Evolutionary conservation across 2,329 filamentous ascomycete species (phyloP).

Genomic region (Paracoccidioides brasiliensis): DNA sequence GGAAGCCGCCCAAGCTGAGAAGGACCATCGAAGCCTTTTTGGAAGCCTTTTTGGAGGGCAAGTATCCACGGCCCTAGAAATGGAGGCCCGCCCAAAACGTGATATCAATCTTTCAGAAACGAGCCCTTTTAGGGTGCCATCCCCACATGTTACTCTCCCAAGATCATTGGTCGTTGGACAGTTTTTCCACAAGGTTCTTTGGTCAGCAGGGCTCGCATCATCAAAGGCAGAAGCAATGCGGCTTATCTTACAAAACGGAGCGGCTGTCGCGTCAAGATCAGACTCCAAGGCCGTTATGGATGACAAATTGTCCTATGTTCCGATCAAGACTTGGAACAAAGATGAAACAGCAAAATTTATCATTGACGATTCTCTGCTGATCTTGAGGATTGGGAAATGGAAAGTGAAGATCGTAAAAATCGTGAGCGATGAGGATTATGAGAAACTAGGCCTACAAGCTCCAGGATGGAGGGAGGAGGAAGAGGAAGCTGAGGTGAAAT

Average conservation of each 20-base stretch:
- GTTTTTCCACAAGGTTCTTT: conserved; percentile 37
- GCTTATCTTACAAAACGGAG: conserved; percentile 37
- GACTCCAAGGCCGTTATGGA: conserved; percentile 30
- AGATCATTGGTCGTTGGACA: conserved; percentile 37
- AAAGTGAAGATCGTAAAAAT: conserved; percentile 46
- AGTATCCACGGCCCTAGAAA: not conserved
- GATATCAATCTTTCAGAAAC: conserved; percentile 1
- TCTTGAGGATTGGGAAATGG: conserved; percentile 47
- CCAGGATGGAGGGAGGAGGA: conserved; percentile 38
- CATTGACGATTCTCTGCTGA: conserved; percentile 38
- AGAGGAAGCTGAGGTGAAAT: not conserved
- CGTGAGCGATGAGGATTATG: conserved; percentile 41
- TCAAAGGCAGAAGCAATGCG: conserved; percentile 41
- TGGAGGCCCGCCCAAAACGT: not conserved
- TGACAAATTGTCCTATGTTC: conserved; percentile 37
- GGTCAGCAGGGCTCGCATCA: conserved; percentile 38
- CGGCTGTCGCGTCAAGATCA: conserved; percentile 35
- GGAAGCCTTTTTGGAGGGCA: conserved; percentile 29
- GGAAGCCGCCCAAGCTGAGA: conserved; percentile 50
- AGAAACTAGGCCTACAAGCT: conserved; percentile 31
- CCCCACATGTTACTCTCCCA: conserved; percentile 20
- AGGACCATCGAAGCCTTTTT: conserved; percentile 40
- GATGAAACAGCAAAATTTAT: conserved; percentile 37
- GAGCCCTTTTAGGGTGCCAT: not conserved
- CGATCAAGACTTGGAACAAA: conserved; percentile 32